A percentile compares a stretch with the other conserved stretches of the same genome.
Evolutionary conservation across 768 basidiomycete genomes (phyloP).

Genomic region (Hygrophorus russula): DNA sequence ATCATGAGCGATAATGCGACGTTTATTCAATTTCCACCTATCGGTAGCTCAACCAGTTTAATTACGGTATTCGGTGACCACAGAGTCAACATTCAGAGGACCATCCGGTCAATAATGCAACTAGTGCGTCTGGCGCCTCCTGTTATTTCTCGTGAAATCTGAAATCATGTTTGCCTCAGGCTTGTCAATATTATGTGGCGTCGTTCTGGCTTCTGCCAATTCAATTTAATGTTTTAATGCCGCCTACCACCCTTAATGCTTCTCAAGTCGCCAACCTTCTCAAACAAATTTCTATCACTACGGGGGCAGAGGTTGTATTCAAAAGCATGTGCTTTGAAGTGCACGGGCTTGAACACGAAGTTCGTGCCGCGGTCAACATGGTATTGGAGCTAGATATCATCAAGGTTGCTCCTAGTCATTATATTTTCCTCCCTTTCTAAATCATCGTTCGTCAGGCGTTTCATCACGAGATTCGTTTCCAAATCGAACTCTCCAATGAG

Average conservation of each 20-base stretch:
- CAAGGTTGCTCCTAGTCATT: constrained; percentile 42
- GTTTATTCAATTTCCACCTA: constrained; percentile 85
- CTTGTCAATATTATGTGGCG: constrained; percentile 93
- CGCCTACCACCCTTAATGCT: constrained; percentile 70
- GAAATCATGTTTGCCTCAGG: constrained; percentile 31
- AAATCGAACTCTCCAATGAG: constrained; percentile 95
- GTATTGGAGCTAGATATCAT: constrained; percentile 87
- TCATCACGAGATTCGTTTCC: constrained; percentile 96
- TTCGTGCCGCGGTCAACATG: constrained; percentile 74
- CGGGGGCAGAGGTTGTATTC: constrained; percentile 92
- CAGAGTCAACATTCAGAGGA: constrained; percentile 87
- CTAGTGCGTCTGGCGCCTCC: constrained; percentile 45
- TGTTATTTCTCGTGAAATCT: background rate
- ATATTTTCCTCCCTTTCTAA: constrained; percentile 2
- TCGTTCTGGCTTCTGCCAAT: constrained; percentile 94
- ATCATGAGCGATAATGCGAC: constrained; percentile 97
- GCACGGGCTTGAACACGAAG: constrained; percentile 88
- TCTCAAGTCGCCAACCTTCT: constrained; percentile 76
- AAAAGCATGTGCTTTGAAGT: constrained; percentile 97
- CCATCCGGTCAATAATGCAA: constrained; percentile 89
- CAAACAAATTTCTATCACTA: constrained; percentile 75
- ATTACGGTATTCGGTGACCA: constrained; percentile 93
- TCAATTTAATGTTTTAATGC: constrained; percentile 86
- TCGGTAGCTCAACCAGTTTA: constrained; percentile 86
- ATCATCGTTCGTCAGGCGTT: constrained; percentile 51